phyloP scores from a whole-genome alignment of 257 asterid genomes.

The Buddleja alternifolia region DNA sequence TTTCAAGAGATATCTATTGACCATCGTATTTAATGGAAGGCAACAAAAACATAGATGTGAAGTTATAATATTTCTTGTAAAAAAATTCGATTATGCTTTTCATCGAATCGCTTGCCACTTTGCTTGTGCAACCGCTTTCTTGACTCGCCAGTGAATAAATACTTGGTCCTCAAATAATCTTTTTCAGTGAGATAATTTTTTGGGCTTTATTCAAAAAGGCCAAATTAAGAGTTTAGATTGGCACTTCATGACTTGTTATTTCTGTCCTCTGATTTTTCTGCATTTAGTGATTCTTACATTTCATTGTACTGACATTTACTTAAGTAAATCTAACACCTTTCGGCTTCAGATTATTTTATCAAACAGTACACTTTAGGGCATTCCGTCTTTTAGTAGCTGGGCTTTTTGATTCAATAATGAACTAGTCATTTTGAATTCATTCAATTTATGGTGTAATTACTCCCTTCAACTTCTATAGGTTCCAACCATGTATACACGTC shows the following conservation, averaged over 20 bases:
- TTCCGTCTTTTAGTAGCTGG: not conserved
- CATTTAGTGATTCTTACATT: not conserved
- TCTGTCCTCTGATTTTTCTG: not conserved
- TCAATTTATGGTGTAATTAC: constrained; percentile 14
- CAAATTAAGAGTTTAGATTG: not conserved
- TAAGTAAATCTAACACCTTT: not conserved
- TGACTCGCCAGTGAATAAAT: not conserved
- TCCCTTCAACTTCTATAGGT: constrained; percentile 50
- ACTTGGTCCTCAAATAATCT: not conserved
- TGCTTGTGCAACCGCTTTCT: not conserved
- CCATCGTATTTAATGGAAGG: not conserved
- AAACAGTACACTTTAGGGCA: not conserved
- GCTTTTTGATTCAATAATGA: constrained; percentile 5
- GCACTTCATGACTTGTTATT: not conserved
- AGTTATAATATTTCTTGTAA: not conserved
- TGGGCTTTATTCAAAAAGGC: not conserved
- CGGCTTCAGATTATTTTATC: not conserved
- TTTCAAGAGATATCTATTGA: not conserved
- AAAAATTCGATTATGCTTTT: not conserved
- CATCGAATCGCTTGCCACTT: not conserved
- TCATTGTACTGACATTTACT: not conserved
- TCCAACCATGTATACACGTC: constrained; percentile 94
- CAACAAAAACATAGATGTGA: not conserved
- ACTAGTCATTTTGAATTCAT: not conserved
- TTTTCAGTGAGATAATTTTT: not conserved